Base-by-base conservation (phyloP, 805 yeast genomes). In the Sugiyamaella floridensis region DNA sequence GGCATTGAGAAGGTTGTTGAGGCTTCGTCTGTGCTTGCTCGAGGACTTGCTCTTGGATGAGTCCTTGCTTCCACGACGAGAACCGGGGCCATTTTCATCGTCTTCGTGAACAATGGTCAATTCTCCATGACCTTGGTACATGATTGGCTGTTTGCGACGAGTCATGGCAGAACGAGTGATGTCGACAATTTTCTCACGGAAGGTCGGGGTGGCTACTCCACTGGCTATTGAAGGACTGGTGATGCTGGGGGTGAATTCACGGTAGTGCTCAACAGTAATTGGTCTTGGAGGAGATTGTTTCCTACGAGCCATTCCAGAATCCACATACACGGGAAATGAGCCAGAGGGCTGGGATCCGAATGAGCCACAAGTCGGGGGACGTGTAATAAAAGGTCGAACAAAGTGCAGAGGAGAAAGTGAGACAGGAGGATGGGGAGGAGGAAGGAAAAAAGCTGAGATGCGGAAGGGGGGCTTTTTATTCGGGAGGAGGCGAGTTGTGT, bases 181-280 rank as follows among this genome's bases (percentile, higher is more conserved):
- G 22, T 52, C 55, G 14, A 16, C 22, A 16, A 52, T 10, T 19
- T 48, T 29, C 12, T 45, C 22, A 16, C 41, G 34, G 11, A 52
- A 40, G 2, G 49, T 48, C 11, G 55, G 55, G 19, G 55, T 52
- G 16, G 19, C 37, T 3, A 52, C 55, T n/a, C 55, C 55, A 40
- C 98, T 98, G 15, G 90, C 89, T 52, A 93, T 92, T 1, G 95
- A 85, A 0, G 96, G 73, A 70, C 98, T 92, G 0, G 93, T 78
- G 55, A 87, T 80, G 14, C 90, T 89, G 0, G 97, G 89, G 66
- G 41, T 26, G 40, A 92, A 92, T 0, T 92, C 97, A 62, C 89
- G 89, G 63, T 97, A 77, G 6, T 49, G 52, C 42, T 49, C 48
- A 15, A 49, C 48, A 7, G 28, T 26, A 28, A 49, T 43, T 7